Percentiles rank a stretch among this genome's conserved stretches.
phyloP scores from a whole-genome alignment of 2,329 filamentous ascomycete species.

The Intubia oerlemansii region DNA sequence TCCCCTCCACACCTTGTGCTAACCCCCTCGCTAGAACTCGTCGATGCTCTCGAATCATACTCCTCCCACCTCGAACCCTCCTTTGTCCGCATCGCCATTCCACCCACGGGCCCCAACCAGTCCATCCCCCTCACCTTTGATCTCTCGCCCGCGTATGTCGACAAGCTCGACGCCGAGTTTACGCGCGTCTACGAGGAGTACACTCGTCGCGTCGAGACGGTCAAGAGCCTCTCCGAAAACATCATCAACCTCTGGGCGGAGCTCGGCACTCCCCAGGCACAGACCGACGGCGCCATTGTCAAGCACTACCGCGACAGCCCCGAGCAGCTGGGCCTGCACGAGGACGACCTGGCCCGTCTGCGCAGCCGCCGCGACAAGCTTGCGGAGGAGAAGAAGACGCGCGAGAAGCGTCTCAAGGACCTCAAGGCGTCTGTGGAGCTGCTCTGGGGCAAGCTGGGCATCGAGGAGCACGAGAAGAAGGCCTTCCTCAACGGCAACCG shows the following conservation, averaged over 20 bases:
- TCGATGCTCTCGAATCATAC: slow-evolving; percentile 84
- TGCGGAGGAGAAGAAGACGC: slow-evolving; percentile 66
- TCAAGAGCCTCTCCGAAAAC: slow-evolving; percentile 56
- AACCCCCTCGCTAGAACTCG: slow-evolving; percentile 44
- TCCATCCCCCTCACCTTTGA: slow-evolving; percentile 70
- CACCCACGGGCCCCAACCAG: slow-evolving; percentile 58
- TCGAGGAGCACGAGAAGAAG: slow-evolving; percentile 68
- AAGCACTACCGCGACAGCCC: slow-evolving; percentile 78
- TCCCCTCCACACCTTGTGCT: background rate
- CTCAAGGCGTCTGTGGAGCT: slow-evolving; percentile 58
- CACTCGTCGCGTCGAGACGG: slow-evolving; percentile 54
- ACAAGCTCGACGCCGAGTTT: slow-evolving; percentile 75
- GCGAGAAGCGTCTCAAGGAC: slow-evolving; percentile 57
- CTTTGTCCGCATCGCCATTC: slow-evolving; percentile 69
- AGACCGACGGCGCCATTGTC: slow-evolving; percentile 73
- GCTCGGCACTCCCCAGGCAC: slow-evolving; percentile 78
- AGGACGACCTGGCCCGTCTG: slow-evolving; percentile 60
- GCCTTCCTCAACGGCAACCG: slow-evolving; percentile 71
- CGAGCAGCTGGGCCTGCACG: slow-evolving; percentile 81
- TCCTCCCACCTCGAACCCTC: slow-evolving; percentile 83
- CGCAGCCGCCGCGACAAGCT: slow-evolving; percentile 61
- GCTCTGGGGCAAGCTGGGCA: slow-evolving; percentile 72
- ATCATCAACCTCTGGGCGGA: slow-evolving; percentile 94
- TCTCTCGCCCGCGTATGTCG: slow-evolving; percentile 75
- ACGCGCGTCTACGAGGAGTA: slow-evolving; percentile 94